Percentiles rank a stretch among this genome's conserved stretches.
Evolutionary conservation across 2,329 filamentous ascomycete species (phyloP).

Genomic region (Penicillium corylophilum): DNA sequence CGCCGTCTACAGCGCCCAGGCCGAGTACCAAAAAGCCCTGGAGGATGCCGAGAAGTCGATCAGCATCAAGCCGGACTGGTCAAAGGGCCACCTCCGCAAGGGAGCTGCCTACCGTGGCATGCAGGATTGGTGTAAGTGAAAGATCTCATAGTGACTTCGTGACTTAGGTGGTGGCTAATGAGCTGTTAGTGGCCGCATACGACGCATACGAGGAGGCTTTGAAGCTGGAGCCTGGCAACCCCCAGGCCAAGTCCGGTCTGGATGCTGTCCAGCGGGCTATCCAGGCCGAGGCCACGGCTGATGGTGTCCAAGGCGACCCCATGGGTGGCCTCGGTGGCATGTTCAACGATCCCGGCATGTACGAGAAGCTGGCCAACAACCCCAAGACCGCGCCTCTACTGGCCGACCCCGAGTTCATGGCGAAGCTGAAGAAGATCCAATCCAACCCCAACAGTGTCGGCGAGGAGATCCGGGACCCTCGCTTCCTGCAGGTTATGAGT

Average conservation of each 20-base stretch:
- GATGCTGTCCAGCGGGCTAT: slow-evolving; percentile 85
- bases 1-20: slow-evolving; percentile 81
- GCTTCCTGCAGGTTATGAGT: slow-evolving; percentile 91
- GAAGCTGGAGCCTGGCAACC: slow-evolving; percentile 87
- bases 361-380: slow-evolving; percentile 87
- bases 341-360: slow-evolving; percentile 88
- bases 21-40: slow-evolving; percentile 79
- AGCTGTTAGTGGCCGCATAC: slow-evolving; percentile 63
- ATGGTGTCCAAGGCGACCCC: slow-evolving; percentile 63
- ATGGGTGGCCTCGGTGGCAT: slow-evolving; percentile 79
- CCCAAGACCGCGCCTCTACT: slow-evolving; percentile 86
- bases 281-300: slow-evolving; percentile 68
- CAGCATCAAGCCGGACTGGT: slow-evolving; percentile 95
- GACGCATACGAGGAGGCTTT: slow-evolving; percentile 94
- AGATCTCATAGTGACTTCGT: background rate
- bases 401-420: slow-evolving; percentile 83
- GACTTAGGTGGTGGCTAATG: background rate
- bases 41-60: slow-evolving; percentile 91
- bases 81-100: slow-evolving; percentile 93
- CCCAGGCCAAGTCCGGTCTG: slow-evolving; percentile 85
- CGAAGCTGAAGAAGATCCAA: slow-evolving; percentile 78
- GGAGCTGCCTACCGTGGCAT: slow-evolving; percentile 85
- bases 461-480: slow-evolving; percentile 80
- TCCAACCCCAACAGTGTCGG: slow-evolving; percentile 77
- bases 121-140: slow-evolving; percentile 68